phyloP scores from a whole-genome alignment of 805 yeast species.

The Zygosaccharomyces bisporus region DNA sequence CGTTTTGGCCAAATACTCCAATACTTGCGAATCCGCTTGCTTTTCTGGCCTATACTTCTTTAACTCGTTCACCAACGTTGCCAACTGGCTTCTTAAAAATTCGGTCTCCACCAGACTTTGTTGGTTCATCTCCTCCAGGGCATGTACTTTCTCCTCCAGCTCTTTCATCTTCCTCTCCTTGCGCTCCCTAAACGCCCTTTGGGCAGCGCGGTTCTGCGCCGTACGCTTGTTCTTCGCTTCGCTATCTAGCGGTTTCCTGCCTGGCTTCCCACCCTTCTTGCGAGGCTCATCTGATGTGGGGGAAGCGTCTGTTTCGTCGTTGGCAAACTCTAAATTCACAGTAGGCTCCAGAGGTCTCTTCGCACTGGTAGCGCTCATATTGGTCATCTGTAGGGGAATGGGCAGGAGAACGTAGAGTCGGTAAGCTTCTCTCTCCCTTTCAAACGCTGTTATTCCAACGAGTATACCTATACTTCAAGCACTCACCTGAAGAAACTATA shows the following conservation, averaged over 20 bases:
- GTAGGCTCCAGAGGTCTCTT: slow-evolving; percentile 19
- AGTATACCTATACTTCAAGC: neutral
- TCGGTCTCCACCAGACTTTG: slow-evolving; percentile 69
- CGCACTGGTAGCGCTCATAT: slow-evolving; percentile 18
- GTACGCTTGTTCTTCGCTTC: slow-evolving; percentile 88
- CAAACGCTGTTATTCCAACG: neutral
- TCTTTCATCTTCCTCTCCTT: slow-evolving; percentile 85
- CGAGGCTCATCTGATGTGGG: slow-evolving; percentile 9
- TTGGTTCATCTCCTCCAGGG: slow-evolving; percentile 67
- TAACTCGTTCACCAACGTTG: slow-evolving; percentile 67
- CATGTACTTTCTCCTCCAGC: slow-evolving; percentile 70
- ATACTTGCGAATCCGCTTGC: slow-evolving; percentile 28
- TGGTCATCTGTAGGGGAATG: neutral
- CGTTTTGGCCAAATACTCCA: slow-evolving; percentile 20
- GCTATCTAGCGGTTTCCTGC: slow-evolving; percentile 71
- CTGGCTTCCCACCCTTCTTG: slow-evolving; percentile 52
- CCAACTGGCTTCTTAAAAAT: slow-evolving; percentile 71
- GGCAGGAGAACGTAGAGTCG: neutral
- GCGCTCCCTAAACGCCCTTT: slow-evolving; percentile 92
- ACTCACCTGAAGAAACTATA: neutral
- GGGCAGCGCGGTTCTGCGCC: slow-evolving; percentile 98
- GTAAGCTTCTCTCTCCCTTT: neutral
- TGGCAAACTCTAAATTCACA: slow-evolving; percentile 1
- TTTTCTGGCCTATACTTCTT: slow-evolving; percentile 48
- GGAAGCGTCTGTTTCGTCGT: slow-evolving; percentile 2